Evolutionary conservation across 2,329 filamentous ascomycete genomes (phyloP).

Genomic region (Cytospora chrysosperma): DNA sequence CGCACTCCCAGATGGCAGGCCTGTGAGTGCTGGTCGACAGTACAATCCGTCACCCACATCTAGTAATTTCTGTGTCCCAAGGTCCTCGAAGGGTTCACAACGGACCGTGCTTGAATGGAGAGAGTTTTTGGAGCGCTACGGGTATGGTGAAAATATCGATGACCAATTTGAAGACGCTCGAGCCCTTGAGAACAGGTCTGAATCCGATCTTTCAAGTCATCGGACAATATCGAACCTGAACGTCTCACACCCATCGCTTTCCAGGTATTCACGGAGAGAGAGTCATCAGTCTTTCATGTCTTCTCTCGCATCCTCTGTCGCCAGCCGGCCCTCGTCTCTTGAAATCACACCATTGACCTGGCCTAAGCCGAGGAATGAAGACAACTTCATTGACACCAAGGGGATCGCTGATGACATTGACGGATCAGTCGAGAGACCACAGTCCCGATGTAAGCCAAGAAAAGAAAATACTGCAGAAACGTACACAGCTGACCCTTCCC

Average conservation of each 20-base stretch:
- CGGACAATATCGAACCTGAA: slow-evolving; percentile 2
- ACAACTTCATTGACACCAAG: neutral
- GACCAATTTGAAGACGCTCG: neutral
- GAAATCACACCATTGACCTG: slow-evolving; percentile 17
- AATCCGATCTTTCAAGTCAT: neutral
- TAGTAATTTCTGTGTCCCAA: slow-evolving; percentile 15
- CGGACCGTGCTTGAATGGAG: neutral
- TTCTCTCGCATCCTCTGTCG: slow-evolving; percentile 16
- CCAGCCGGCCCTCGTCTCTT: slow-evolving; percentile 13
- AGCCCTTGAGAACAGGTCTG: neutral
- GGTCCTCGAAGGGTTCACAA: slow-evolving; percentile 3
- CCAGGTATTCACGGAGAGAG: neutral
- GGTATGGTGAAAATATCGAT: neutral
- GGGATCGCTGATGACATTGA: neutral
- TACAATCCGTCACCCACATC: slow-evolving; percentile 3
- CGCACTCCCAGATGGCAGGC: neutral
- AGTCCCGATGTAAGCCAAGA: slow-evolving; percentile 2
- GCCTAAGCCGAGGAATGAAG: neutral
- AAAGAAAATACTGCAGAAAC: neutral
- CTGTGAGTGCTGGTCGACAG: neutral
- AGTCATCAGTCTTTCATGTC: slow-evolving; percentile 18
- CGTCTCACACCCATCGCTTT: neutral
- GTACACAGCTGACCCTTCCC: neutral
- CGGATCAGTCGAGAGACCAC: neutral
- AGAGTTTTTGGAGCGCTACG: neutral